A percentile compares a stretch with the other conserved stretches of the same genome.
phyloP scores from a whole-genome alignment of 106 monocot genomes.

The Acanthochlamys bracteata region DNA sequence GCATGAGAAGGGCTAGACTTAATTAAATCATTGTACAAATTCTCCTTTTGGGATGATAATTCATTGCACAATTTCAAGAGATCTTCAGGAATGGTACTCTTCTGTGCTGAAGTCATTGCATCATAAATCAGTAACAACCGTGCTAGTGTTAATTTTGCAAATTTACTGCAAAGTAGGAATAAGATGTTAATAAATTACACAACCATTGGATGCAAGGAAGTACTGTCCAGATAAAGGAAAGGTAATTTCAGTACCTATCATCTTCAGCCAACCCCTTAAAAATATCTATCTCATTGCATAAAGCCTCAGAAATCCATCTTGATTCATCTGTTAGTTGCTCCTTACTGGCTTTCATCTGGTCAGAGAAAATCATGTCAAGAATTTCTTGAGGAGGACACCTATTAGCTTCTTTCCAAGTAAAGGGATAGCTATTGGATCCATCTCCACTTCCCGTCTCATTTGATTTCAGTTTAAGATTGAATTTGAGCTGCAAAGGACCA shows the following conservation, averaged over 20 bases:
- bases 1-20: conserved; percentile 66
- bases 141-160: conserved; percentile 75
- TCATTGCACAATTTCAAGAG: neutral
- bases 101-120: conserved; percentile 21
- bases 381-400: conserved; percentile 13
- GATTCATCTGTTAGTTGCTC: conserved; percentile 16
- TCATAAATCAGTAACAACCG: conserved; percentile 47
- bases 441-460: conserved; percentile 5
- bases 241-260: conserved; percentile 44
- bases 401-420: conserved; percentile 50
- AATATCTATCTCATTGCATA: conserved; percentile 59
- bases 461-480: conserved; percentile 30
- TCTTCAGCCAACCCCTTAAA: conserved; percentile 62
- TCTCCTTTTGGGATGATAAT: neutral
- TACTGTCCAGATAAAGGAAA: neutral
- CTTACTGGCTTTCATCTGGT: conserved; percentile 23
- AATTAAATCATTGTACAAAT: conserved; percentile 62
- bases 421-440: conserved; percentile 20
- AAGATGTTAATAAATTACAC: conserved; percentile 1
- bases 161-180: conserved; percentile 51
- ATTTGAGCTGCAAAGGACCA: conserved; percentile 35
- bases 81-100: neutral
- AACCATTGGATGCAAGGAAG: neutral
- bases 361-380: conserved; percentile 15
- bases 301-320: conserved; percentile 61